Evolutionary conservation across 2,329 filamentous ascomycete genomes (phyloP), one percentile per base, ranked within the genome.

Genomic region (Colletotrichum sansevieriae): DNA sequence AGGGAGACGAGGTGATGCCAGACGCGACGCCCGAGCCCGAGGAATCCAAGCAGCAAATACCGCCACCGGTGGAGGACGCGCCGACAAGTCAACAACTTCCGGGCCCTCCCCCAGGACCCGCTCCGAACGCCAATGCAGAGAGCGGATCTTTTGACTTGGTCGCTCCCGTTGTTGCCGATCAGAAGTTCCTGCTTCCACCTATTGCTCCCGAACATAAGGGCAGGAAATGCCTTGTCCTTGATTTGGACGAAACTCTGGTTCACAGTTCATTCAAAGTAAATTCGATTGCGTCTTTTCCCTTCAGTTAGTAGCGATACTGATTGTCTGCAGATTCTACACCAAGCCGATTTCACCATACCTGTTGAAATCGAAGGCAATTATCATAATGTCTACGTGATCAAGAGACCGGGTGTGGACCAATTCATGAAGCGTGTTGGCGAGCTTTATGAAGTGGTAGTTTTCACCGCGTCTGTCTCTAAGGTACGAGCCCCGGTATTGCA

Each of bases 361-460:
- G 96, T 99, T 35, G 96, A 99, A 77, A 99, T 99, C 72, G 96
- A 99, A 83, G 96, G 96, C 65, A 97, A 97, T 80, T 98, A 97
- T 78, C 96, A 99, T 82, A 99, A 99, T 76, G 97, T 99, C 63
- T 99, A 99, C 78, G 96, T 99, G 72, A 99, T 99, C 80, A 99
- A 99, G 83, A 90, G 96, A 75, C 96, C 96, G n/a, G 96, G 96
- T 62, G 96, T 99, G 20, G 96, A 99, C 78, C 91, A 97, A 72
- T 99, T 99, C 81, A 98, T 99, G 94, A 98, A 98, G 85, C 87
- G 96, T 68, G 95, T 99, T 41, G 96, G 96, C 57, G 96, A 99
- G 81, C 86, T 99, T 57, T 99, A 98, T 76, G 96, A 99, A 82
- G 95, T 99, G 56, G 96, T 99, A 29, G 95, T 99, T 52, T 99